These are phyloP conservation scores for Plasmopara halstedii DNA, from an alignment of 352 stramenopile genomes.

Conservation along the genomic window DNA sequence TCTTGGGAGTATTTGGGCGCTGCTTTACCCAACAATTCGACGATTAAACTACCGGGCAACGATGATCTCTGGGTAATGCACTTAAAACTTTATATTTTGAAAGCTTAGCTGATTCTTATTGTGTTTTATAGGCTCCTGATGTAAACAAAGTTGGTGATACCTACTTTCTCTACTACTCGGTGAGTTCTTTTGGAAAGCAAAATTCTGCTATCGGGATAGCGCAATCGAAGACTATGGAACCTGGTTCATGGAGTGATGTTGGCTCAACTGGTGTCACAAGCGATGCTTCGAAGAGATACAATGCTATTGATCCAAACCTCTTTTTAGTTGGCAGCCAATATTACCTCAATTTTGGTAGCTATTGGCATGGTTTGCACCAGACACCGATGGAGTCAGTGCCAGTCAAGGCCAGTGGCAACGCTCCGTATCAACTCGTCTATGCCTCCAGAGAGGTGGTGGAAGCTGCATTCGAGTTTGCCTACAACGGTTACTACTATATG, in stretches of 20 bases:
- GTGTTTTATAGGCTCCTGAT: slow-evolving; percentile 27
- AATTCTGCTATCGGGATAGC: slow-evolving; percentile 40
- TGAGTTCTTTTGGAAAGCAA: slow-evolving; percentile 38
- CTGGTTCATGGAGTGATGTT: slow-evolving; percentile 27
- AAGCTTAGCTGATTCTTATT: background rate
- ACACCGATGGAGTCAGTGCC: slow-evolving; percentile 20
- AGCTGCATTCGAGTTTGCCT: slow-evolving; percentile 29
- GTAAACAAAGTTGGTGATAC: slow-evolving; percentile 36
- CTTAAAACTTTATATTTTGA: background rate
- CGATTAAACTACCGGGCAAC: slow-evolving; percentile 36
- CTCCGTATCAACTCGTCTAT: slow-evolving; percentile 24
- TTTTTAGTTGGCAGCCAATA: slow-evolving; percentile 25
- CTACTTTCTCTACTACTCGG: slow-evolving; percentile 57
- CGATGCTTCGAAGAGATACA: slow-evolving; percentile 32
- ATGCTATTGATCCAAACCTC: slow-evolving; percentile 47
- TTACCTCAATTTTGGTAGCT: slow-evolving; percentile 44
- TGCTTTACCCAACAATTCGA: slow-evolving; percentile 31
- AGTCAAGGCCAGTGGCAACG: slow-evolving; percentile 5
- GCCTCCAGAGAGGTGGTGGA: slow-evolving; percentile 32
- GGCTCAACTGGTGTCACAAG: slow-evolving; percentile 31
- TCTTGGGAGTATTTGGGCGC: slow-evolving; percentile 40
- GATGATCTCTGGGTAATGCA: slow-evolving; percentile 35
- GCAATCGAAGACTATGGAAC: slow-evolving; percentile 36
- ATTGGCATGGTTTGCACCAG: slow-evolving; percentile 35
- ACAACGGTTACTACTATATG: slow-evolving; percentile 36